Conservation (phyloP, 768 basidiomycete genomes). For the Neoboletus subvelutipes region DNA sequence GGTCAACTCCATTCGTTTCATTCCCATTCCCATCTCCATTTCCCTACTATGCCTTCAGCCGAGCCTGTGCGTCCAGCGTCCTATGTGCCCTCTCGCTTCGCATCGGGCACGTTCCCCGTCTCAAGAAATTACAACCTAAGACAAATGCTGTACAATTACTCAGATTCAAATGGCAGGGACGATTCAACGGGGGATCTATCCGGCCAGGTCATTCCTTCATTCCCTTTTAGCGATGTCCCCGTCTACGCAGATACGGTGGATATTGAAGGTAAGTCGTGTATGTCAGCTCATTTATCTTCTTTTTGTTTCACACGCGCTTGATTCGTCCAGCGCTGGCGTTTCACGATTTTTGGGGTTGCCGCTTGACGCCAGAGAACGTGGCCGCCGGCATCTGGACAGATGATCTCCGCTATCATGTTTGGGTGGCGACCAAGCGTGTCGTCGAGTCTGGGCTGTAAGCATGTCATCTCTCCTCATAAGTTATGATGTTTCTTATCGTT, state of each 20-base stretch:
- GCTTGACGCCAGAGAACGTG: constrained; percentile 36
- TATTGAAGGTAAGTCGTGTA: constrained; percentile 40
- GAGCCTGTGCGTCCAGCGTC: constrained; percentile 6
- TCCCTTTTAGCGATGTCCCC: constrained; percentile 29
- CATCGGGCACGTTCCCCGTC: constrained; percentile 31
- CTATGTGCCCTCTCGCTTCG: constrained; percentile 20
- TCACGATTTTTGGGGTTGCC: constrained; percentile 33
- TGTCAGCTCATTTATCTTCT: background rate
- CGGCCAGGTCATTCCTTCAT: constrained; percentile 34
- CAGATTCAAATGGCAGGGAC: background rate
- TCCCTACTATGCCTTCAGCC: constrained; percentile 11
- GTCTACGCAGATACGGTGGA: constrained; percentile 42
- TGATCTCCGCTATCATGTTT: constrained; percentile 34
- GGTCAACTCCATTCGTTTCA: background rate
- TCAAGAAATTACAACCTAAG: constrained; percentile 24
- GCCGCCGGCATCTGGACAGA: constrained; percentile 22
- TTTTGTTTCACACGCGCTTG: background rate
- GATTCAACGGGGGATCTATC: constrained; percentile 6
- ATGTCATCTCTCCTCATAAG: background rate
- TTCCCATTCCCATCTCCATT: background rate
- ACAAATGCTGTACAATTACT: constrained; percentile 30
- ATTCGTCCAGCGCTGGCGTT: constrained; percentile 31
- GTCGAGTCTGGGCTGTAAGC: constrained; percentile 27
- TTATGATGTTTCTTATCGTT: background rate
- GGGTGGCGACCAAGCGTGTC: constrained; percentile 34